Conservation (phyloP, 2,329 filamentous ascomycete species). For the Nemania abortiva region DNA sequence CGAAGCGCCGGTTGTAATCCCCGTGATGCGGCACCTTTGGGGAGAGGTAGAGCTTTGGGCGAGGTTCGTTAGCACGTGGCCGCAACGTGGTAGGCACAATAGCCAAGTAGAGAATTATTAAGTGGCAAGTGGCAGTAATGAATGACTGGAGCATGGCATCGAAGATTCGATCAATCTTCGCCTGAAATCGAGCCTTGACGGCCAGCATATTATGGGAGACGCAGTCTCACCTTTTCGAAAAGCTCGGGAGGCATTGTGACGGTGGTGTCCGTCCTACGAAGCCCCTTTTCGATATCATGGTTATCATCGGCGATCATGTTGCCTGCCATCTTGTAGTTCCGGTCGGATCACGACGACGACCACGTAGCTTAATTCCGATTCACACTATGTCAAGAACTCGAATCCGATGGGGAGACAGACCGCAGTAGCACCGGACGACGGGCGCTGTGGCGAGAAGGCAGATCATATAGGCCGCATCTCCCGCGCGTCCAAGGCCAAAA, state of each 20-base stretch:
- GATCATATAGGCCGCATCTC: conserved; percentile 1
- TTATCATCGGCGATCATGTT: conserved; percentile 20
- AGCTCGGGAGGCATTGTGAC: conserved; percentile 56
- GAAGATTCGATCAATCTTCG: no score
- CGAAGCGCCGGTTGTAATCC: conserved; percentile 54
- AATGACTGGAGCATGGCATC: no score
- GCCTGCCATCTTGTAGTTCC: conserved; percentile 39
- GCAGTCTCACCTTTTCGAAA: conserved; percentile 51
- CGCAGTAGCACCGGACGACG: background rate
- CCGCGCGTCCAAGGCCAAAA: background rate
- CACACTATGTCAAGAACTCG: background rate
- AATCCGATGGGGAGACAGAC: background rate
- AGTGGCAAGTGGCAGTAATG: no score
- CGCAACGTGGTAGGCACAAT: background rate
- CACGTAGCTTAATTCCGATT: background rate
- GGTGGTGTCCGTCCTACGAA: conserved; percentile 51
- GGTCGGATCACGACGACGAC: background rate
- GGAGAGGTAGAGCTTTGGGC: conserved; percentile 53
- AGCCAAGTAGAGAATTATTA: background rate
- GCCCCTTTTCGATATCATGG: conserved; percentile 53
- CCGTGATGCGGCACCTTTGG: conserved; percentile 54
- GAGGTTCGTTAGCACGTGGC: conserved; percentile 24
- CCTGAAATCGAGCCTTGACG: no score
- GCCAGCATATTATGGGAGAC: background rate
- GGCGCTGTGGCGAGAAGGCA: conserved; percentile 3